A percentile compares a stretch with the other conserved stretches of the same genome.
phyloP scores from a whole-genome alignment of 371 early-diverging fungal genomes.

The Haplosporangium sp. region DNA sequence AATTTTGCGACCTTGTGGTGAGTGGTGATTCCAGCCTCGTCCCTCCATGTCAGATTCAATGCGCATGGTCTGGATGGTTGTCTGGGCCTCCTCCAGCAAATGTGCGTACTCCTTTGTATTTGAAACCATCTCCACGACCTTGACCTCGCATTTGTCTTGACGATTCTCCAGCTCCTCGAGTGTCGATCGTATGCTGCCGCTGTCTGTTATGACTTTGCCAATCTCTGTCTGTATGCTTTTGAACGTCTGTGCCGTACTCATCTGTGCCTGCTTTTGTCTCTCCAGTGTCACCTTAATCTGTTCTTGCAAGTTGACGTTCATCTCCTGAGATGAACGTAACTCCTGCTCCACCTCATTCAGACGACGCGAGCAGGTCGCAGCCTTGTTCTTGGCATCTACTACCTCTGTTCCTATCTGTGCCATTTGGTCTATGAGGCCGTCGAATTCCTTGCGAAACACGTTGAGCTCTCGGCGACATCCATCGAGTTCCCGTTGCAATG shows the following conservation, averaged over 20 bases:
- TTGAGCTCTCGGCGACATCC: slow-evolving; percentile 67
- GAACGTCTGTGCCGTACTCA: slow-evolving; percentile 68
- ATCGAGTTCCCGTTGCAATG: slow-evolving; percentile 68
- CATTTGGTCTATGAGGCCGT: slow-evolving; percentile 69
- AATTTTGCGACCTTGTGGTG: slow-evolving; percentile 3
- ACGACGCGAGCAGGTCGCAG: slow-evolving; percentile 68
- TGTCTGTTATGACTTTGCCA: slow-evolving; percentile 68
- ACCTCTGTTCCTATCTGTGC: slow-evolving; percentile 76
- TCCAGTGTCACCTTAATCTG: slow-evolving; percentile 64
- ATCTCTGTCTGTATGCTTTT: slow-evolving; percentile 71
- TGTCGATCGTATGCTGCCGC: slow-evolving; percentile 66
- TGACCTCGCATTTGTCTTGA: slow-evolving; percentile 70
- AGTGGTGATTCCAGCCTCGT: slow-evolving; percentile 23
- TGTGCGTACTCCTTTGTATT: slow-evolving; percentile 74
- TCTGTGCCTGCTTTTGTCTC: slow-evolving; percentile 69
- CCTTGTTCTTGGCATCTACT: slow-evolving; percentile 67
- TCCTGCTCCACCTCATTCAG: slow-evolving; percentile 74
- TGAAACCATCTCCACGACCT: slow-evolving; percentile 69
- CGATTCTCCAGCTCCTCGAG: slow-evolving; percentile 70
- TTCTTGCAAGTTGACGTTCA: slow-evolving; percentile 68
- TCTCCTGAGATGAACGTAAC: slow-evolving; percentile 68
- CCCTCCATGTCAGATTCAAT: slow-evolving; percentile 50
- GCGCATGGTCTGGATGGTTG: slow-evolving; percentile 65
- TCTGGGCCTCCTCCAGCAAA: slow-evolving; percentile 72
- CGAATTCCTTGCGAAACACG: slow-evolving; percentile 71